Percentiles rank a stretch among this genome's conserved stretches.
Evolutionary conservation across 129 eudicot species (phyloP).

Genomic region (Oenanthe sinensis): DNA sequence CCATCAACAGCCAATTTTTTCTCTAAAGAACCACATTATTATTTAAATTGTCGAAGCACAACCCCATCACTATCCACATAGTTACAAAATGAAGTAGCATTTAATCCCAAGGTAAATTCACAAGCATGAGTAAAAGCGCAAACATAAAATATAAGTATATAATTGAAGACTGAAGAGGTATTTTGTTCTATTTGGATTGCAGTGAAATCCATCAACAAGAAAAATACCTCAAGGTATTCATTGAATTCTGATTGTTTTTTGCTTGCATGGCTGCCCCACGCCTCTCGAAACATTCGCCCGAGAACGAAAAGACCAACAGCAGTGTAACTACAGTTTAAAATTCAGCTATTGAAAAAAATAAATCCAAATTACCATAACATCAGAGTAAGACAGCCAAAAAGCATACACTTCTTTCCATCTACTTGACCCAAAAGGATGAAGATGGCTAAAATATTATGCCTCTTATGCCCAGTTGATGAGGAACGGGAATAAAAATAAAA

Average conservation of each 20-base stretch:
- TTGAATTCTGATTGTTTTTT: conserved; percentile 85
- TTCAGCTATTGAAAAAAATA: conserved; percentile 6
- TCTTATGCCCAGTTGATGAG: background rate
- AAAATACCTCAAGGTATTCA: conserved; percentile 71
- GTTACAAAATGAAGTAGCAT: background rate
- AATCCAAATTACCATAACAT: background rate
- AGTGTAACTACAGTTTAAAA: conserved; percentile 52
- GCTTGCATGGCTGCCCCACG: conserved; percentile 81
- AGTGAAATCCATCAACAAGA: background rate
- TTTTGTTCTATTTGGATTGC: background rate
- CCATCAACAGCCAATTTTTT: background rate
- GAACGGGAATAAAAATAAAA: no score
- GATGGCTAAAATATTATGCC: background rate
- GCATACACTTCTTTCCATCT: background rate
- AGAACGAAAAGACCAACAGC: conserved; percentile 98
- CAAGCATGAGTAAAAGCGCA: background rate
- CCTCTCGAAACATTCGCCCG: conserved; percentile 72
- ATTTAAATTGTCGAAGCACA: background rate
- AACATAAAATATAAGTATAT: background rate
- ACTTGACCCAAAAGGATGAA: background rate
- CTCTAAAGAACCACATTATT: no score
- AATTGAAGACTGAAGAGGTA: background rate
- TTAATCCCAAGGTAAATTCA: background rate
- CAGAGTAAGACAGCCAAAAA: background rate
- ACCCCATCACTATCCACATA: background rate